Conservation (phyloP, 2,329 filamentous ascomycete species). For the Triangularia verruculosa region DNA sequence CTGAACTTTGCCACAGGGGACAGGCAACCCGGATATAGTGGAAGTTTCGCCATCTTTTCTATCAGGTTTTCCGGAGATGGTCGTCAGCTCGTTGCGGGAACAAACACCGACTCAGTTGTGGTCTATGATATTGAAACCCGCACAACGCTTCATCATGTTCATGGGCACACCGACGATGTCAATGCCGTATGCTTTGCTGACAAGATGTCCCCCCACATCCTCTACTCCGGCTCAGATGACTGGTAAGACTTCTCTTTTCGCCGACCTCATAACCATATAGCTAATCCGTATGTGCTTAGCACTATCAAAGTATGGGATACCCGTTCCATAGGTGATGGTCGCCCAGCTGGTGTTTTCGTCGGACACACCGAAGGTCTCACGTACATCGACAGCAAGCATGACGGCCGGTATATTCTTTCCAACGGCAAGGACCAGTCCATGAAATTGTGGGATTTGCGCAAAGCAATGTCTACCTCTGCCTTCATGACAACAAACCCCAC, state of each 20-base stretch:
- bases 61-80: conserved; percentile 91
- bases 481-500: conserved; percentile 44
- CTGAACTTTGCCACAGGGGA: conserved; percentile 65
- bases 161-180: conserved; percentile 82
- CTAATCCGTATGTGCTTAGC: background rate
- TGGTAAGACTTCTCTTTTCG: conserved; percentile 38
- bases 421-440: conserved; percentile 97
- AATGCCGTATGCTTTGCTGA: conserved; percentile 97
- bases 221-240: conserved; percentile 96
- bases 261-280: background rate
- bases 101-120: conserved; percentile 72
- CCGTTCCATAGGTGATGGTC: conserved; percentile 81
- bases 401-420: conserved; percentile 78
- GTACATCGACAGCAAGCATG: conserved; percentile 67
- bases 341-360: conserved; percentile 64
- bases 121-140: conserved; percentile 90
- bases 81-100: conserved; percentile 85
- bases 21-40: conserved; percentile 29
- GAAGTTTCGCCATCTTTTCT: conserved; percentile 73
- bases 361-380: conserved; percentile 66
- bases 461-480: conserved; percentile 70
- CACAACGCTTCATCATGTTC: conserved; percentile 68
- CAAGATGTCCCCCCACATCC: conserved; percentile 80
- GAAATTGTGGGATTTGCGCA: conserved; percentile 90
- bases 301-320: conserved; percentile 97